Conservation (phyloP, 345 rosid species). For the Erucastrum elatum region DNA sequence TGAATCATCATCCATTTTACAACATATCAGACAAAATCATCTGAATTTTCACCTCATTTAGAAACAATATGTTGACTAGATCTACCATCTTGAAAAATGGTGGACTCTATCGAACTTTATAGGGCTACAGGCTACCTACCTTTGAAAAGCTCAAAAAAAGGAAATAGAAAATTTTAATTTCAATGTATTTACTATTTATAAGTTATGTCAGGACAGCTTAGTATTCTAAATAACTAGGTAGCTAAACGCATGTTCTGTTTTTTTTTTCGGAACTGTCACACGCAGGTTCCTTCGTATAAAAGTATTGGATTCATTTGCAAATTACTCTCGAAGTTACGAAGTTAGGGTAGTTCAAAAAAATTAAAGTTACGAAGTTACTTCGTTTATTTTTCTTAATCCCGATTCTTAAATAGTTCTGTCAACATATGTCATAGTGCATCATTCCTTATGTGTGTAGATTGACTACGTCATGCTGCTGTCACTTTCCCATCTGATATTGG, state of each 20-base stretch:
- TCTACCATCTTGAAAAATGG: not conserved
- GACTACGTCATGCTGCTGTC: constrained; percentile 31
- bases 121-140: no score
- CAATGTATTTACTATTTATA: no score
- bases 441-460: not conserved
- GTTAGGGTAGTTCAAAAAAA: no score
- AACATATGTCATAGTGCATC: not conserved
- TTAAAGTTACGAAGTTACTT: not conserved
- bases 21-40: constrained; percentile 35
- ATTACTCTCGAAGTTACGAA: not conserved
- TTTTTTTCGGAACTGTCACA: not conserved
- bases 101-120: not conserved
- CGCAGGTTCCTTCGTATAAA: not conserved
- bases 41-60: constrained; percentile 12
- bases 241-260: not conserved
- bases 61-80: not conserved
- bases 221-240: not conserved
- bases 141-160: not conserved
- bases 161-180: not conserved
- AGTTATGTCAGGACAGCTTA: not conserved
- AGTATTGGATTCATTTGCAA: not conserved
- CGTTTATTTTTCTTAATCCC: not conserved
- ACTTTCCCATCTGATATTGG: not conserved
- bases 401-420: not conserved
- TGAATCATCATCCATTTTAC: constrained; percentile 33